Base-by-base conservation (phyloP, 2,329 filamentous ascomycete genomes). In the Metarhizium sp. region DNA sequence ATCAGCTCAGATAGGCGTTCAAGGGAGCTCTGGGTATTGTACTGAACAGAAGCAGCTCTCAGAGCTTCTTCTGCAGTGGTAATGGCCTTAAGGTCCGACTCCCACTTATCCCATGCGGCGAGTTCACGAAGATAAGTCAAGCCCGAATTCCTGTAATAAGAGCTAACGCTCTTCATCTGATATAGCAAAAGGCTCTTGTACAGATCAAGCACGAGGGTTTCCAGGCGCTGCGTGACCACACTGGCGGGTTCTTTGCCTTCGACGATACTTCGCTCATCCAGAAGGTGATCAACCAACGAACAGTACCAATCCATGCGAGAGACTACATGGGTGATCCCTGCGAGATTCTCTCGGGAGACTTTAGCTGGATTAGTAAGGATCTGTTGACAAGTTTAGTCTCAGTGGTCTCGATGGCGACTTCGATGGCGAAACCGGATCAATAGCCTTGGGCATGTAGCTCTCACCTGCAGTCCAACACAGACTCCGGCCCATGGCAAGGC, bases 401-500 rank as follows among this genome's bases (percentile, higher is more conserved):
- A 38, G 29, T 40, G 38, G 42, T 10, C 14, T 10, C n/a, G 20
- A 18, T 11, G 18, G 42, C 42, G 5, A 25, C 25, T 25, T 25
- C 25, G 25, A 25, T 25, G 25, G 25, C 25, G 25, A 25, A 13
- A 18, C 40, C 11, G 14, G 11, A 42, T 42, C n/a, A 6, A 18
- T 42, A 13, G 38, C 14, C 42, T 16, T 20, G 4, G n/a, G 42
- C n/a, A 45, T 45, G 42, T 45, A 20, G 6, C 14, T 49, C 30
- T 34, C 46, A 58, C 56, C 54, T 58, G 56, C n/a, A 58, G 45
- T 32, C 54, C 56, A 32, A 56, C 56, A 34, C 56, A 58, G 25
- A 58, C 56, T n/a, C 56, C 56, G n/a, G 56, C 56, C 56, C 56
- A 58, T 16, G 56, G 56, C 36, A 58, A 34, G 30, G 56, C 56